These are phyloP conservation scores for Trichomonas gallinae DNA, from an alignment of 208 protist genomes.

Conservation along the genomic window DNA sequence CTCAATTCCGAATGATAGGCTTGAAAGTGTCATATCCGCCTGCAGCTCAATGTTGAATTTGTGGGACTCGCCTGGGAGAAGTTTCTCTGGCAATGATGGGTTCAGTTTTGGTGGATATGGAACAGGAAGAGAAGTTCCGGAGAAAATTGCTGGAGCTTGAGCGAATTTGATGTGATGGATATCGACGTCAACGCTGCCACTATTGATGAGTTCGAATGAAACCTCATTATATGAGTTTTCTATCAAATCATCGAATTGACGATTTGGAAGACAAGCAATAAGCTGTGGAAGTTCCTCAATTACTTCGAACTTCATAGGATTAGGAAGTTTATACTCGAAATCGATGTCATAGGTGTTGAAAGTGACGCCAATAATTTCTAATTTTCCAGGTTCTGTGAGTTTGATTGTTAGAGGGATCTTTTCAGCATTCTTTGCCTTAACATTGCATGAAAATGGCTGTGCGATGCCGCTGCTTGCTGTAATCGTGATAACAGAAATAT, in stretches of 20 bases:
- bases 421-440: neutral
- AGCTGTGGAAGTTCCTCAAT: neutral
- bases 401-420: neutral
- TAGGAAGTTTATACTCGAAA: neutral
- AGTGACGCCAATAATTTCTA: neutral
- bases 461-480: neutral
- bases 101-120: neutral
- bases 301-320: neutral
- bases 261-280: no score
- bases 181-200: neutral
- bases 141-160: neutral
- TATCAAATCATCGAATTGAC: neutral
- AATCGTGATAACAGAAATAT: neutral
- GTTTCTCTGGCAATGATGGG: neutral
- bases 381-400: neutral
- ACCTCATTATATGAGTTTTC: neutral
- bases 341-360: neutral
- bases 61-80: neutral
- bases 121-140: neutral
- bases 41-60: neutral
- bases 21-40: neutral
- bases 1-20: neutral
- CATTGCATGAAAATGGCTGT: neutral
- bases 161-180: neutral
- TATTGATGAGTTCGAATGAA: neutral